A percentile compares a stretch with the other conserved stretches of the same genome.
Evolutionary conservation across 163 green algal species (phyloP).

Genomic region (Volvox carteri): DNA sequence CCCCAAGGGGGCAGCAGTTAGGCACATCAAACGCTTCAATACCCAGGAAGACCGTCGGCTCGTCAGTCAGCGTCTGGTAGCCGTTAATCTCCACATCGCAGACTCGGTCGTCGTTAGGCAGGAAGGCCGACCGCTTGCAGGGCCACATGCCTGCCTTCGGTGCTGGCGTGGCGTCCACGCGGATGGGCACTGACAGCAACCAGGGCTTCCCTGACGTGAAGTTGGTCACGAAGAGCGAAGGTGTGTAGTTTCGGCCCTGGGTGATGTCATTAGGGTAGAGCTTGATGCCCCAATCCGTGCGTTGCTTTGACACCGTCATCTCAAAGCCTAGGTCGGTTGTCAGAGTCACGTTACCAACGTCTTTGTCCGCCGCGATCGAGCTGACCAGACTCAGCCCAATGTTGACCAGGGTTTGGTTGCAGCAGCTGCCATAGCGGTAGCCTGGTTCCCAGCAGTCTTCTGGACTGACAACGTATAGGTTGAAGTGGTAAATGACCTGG

Average conservation of each 20-base stretch:
- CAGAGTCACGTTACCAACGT: conserved; percentile 29
- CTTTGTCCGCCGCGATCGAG: not conserved
- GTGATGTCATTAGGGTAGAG: conserved; percentile 40
- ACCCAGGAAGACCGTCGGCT: conserved; percentile 21
- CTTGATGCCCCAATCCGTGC: conserved; percentile 50
- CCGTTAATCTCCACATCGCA: conserved; percentile 54
- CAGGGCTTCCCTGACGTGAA: conserved; percentile 51
- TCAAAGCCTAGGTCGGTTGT: conserved; percentile 24
- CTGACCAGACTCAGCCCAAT: conserved; percentile 35
- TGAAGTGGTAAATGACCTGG: conserved; percentile 44
- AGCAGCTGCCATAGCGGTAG: conserved; percentile 53
- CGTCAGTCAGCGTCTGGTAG: conserved; percentile 33
- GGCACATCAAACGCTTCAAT: not conserved
- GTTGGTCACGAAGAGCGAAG: conserved; percentile 53
- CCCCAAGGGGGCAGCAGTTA: conserved; percentile 54
- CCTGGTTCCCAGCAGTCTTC: conserved; percentile 24
- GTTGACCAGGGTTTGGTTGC: conserved; percentile 54
- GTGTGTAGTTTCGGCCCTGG: conserved; percentile 27
- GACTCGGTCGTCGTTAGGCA: conserved; percentile 18
- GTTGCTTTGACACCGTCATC: conserved; percentile 27
- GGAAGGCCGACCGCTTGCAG: conserved; percentile 43
- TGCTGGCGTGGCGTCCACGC: not conserved
- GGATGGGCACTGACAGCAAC: conserved; percentile 41
- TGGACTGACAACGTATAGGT: conserved; percentile 27
- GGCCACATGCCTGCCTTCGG: conserved; percentile 31